Conservation (phyloP, 177 flowering plant species). For the Tripterygium wilfordii region DNA sequence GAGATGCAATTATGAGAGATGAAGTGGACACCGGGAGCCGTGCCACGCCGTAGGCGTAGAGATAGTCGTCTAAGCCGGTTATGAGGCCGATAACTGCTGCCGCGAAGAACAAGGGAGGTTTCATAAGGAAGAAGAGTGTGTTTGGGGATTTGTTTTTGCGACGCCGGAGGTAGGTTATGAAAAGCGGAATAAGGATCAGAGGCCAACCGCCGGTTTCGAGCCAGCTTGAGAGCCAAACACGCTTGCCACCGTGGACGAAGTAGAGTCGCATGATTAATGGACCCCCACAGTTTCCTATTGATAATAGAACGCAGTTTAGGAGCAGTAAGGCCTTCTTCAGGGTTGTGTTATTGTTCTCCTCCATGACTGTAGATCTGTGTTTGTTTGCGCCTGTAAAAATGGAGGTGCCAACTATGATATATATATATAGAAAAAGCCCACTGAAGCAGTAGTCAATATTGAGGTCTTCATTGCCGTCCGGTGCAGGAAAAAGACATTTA, state of each 20-base stretch:
- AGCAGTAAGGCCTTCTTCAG: conserved; percentile 23
- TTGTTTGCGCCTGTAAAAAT: too few species aligned
- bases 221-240: conserved; percentile 54
- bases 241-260: conserved; percentile 53
- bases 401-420: too few species aligned
- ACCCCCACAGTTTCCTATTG: conserved; percentile 42
- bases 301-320: conserved; percentile 24
- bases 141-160: conserved; percentile 4
- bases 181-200: conserved; percentile 36
- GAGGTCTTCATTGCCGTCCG: too few species aligned
- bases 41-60: conserved; percentile 50
- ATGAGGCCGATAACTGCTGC: conserved; percentile 34
- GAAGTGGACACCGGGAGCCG: conserved; percentile 57
- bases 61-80: conserved; percentile 53
- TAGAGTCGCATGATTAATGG: conserved; percentile 52
- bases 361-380: too few species aligned
- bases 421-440: too few species aligned
- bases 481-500: too few species aligned
- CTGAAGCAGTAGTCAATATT: too few species aligned
- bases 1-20: conserved; percentile 39
- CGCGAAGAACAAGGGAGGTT: conserved; percentile 21
- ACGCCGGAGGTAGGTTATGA: conserved; percentile 25
- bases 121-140: conserved; percentile 32
- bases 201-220: conserved; percentile 51
- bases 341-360: too few species aligned